Evolutionary conservation across 805 yeast genomes (phyloP), one percentile per base, ranked within the genome.

Genomic region (Saccharomyces jurei): DNA sequence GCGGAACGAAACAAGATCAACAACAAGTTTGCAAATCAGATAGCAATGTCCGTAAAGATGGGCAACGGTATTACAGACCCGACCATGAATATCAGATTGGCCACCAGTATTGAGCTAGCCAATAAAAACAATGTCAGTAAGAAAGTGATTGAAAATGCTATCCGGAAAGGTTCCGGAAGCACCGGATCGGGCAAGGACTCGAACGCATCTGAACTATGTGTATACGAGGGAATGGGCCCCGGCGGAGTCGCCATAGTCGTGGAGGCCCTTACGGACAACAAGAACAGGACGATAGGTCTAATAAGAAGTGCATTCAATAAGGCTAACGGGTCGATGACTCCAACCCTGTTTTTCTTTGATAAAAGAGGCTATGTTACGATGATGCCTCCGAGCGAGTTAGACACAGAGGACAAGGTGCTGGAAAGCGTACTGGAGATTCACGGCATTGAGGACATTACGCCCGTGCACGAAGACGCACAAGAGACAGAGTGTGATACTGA

Each of bases 151-250:
- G 97, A 92, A 48, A 83, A 80, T 65, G 97, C 98, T 3, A 78
- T 92, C 54, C 86, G 85, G 63, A 80, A 97, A 68, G 97, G 92
- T 17, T 76, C 84, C 0, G 96, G 95, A 0, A 52, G 54, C 41
- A 55, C 58, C 2, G 95, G 91, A 1, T 56, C 58, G 22, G 60
- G 59, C 13, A 83, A 81, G 50, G 74, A 78, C 29, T 71, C 76
- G 41, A 77, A 74, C 31, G 74, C 76, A 2, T 76, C 71, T 55
- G 86, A 81, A 54, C 69, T 77, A 11, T 87, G 84, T 30, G 67
- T 80, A 10, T 94, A 91, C 70, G 98, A 94, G 68, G 96, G 94
- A 14, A 75, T 90, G 68, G 97, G 92, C 0, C 97, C 97, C 0
- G 95, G 91, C 1, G 97, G 97, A 2, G 88, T 88, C 2, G 87